Evolutionary conservation across 495 filamentous ascomycete species (phyloP).

Genomic region (Xylaria grammica): DNA sequence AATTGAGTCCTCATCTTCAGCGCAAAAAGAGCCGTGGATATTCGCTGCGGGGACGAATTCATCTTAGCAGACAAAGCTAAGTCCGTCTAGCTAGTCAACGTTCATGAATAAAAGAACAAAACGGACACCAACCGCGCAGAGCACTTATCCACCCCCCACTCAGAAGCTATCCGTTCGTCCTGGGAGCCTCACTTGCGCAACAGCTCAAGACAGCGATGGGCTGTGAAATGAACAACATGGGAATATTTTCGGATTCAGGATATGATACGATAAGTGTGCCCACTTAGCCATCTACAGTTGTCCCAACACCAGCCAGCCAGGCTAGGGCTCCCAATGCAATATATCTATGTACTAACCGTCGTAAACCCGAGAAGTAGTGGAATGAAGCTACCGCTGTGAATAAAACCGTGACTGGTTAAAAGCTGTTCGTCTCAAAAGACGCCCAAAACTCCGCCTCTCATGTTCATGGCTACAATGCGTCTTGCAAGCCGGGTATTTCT

Average conservation of each 20-base stretch:
- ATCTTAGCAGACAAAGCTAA: no score
- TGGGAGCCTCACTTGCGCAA: neutral
- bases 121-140: no score
- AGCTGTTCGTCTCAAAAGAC: slow-evolving; percentile 14
- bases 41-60: no score
- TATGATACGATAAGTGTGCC: neutral
- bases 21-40: no score
- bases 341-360: slow-evolving; percentile 5
- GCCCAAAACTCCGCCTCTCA: slow-evolving; percentile 20
- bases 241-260: neutral
- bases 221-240: neutral
- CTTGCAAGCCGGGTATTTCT: slow-evolving; percentile 23
- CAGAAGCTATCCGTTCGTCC: no score
- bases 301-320: slow-evolving; percentile 7
- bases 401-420: slow-evolving; percentile 1
- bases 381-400: neutral
- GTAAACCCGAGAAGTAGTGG: no score
- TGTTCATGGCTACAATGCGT: slow-evolving; percentile 17
- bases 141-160: no score
- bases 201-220: no score
- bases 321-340: slow-evolving; percentile 15
- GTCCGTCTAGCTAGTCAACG: no score
- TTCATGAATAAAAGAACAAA: no score
- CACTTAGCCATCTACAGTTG: neutral
- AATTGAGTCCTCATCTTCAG: no score